Conservation (phyloP, 1,139 yeast genomes). For the Suzukiozyma palmioleophila region DNA sequence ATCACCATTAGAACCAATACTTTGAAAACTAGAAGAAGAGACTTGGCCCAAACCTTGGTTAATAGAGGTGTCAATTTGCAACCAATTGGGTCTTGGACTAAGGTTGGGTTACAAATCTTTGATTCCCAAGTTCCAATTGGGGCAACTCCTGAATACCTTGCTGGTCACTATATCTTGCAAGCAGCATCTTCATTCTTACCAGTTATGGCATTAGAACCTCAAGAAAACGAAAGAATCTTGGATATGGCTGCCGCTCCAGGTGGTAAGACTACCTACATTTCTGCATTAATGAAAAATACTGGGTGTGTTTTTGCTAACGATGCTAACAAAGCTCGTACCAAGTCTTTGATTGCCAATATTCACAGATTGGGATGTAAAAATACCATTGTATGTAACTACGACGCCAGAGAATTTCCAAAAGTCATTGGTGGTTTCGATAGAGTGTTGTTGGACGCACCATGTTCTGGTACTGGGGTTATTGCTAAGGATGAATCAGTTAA, state of each 20-base stretch:
- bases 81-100: slow-evolving; percentile 97
- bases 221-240: slow-evolving; percentile 87
- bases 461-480: slow-evolving; percentile 99
- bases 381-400: slow-evolving; percentile 95
- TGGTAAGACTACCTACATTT: slow-evolving; percentile 94
- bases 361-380: slow-evolving; percentile 96
- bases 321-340: slow-evolving; percentile 92
- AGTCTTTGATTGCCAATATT: slow-evolving; percentile 92
- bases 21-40: slow-evolving; percentile 89
- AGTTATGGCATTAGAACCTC: slow-evolving; percentile 95
- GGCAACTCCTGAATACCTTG: slow-evolving; percentile 97
- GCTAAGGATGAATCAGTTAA: slow-evolving; percentile 96
- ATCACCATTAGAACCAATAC: slow-evolving; percentile 96
- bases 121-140: slow-evolving; percentile 99
- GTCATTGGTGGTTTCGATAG: slow-evolving; percentile 98
- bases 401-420: slow-evolving; percentile 97
- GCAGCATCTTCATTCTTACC: slow-evolving; percentile 98
- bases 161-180: slow-evolving; percentile 96
- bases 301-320: slow-evolving; percentile 98
- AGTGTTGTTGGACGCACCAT: slow-evolving; percentile 94
- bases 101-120: slow-evolving; percentile 93
- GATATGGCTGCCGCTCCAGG: slow-evolving; percentile 99
- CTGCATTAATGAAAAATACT: slow-evolving; percentile 96
- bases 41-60: slow-evolving; percentile 89
- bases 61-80: slow-evolving; percentile 96